Conservation (phyloP, 345 rosid genomes). For the Ailanthus altissimus region DNA sequence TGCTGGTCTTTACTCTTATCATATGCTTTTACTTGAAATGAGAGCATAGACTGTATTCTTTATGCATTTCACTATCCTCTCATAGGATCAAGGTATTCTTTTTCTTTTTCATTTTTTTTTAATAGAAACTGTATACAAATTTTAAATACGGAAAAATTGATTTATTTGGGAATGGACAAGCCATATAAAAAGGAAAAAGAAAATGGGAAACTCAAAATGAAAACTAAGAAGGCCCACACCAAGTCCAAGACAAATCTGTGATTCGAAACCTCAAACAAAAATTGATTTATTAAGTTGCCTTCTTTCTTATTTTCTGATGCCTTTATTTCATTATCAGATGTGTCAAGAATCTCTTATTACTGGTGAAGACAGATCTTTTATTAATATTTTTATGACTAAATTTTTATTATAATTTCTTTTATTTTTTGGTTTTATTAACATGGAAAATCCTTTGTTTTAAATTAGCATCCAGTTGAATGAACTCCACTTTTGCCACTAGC, state of each 20-base stretch:
- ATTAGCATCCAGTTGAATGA: conserved; percentile 7
- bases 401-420: background rate
- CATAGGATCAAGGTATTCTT: background rate
- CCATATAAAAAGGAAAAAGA: background rate
- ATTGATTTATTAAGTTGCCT: background rate
- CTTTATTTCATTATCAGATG: background rate
- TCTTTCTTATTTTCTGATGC: background rate
- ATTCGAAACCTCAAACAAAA: background rate
- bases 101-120: background rate
- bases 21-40: background rate
- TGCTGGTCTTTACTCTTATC: background rate
- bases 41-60: background rate
- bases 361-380: background rate
- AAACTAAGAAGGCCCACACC: background rate
- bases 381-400: background rate
- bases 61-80: background rate
- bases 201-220: background rate
- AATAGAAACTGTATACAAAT: background rate
- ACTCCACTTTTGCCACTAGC: background rate
- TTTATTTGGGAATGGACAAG: background rate
- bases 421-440: background rate
- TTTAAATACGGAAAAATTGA: background rate
- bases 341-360: background rate
- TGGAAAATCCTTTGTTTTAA: background rate
- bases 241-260: background rate